Evolutionary conservation across 306 rosid species (phyloP), one percentile per base, ranked within the genome.

Genomic region (Citrullus colocynthis): DNA sequence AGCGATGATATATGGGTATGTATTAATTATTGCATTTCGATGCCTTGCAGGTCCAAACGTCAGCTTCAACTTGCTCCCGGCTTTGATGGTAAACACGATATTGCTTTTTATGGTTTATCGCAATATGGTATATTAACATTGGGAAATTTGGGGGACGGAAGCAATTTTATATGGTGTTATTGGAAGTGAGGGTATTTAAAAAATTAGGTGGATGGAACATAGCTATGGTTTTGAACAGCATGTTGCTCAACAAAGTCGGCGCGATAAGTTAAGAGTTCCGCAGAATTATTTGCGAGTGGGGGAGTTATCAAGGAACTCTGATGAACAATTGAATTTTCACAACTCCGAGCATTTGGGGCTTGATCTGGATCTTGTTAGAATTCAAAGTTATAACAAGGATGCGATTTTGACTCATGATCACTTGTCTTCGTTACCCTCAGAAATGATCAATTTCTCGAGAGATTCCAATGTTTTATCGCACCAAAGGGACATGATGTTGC

Each of bases 181-280:
- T 44, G 55, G 5, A 51, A 52, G 51, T 11, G 44, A 30, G 57
- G 34, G 34, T 5, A 39, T 16, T 71, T 7, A 6, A 15, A 41
- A 59, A 49, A 49, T 77, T 79, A 48, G 51, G 66, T 80, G 75
- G 78, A 87, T 85, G 88, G 91, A 91, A 87, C 85, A 84, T 66
- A 79, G 85, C 30, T 82, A 82, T 77, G 87, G 91, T 81, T 91
- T 88, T 12, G 96, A 91, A 70, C 85, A 87, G 28, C 97, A 91
- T 81, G 91, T 93, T 41, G 93, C 98, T 54, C 98, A 91, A 70
- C 93, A 91, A 87, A 88, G 90, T 81, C 89, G 97, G 85, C 96
- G 97, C 3, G 92, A 89, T 16, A 93, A 90, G 83, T 76, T 93
- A 80, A 81, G 98, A 89, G 88, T 88, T 59, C 90, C 82, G 41